A percentile compares a stretch with the other conserved stretches of the same genome.
Evolutionary conservation across 2,329 filamentous ascomycete genomes (phyloP).

Genomic region (Drechslera avenae): DNA sequence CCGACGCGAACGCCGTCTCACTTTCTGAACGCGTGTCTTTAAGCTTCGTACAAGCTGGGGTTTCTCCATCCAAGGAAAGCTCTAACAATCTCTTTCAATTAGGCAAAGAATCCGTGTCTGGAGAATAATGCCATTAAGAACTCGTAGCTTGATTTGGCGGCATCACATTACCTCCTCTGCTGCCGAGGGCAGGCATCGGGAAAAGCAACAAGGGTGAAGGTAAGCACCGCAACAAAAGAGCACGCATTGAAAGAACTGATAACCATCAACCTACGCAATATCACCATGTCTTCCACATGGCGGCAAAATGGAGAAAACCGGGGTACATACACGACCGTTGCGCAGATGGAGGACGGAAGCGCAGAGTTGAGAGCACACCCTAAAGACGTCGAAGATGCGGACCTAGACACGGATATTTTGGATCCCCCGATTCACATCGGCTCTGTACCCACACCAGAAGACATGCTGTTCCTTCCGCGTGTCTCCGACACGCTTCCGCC

Average conservation of each 20-base stretch:
- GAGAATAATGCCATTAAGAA: no score
- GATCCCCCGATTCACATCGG: conserved; percentile 21
- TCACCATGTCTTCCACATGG: conserved; percentile 31
- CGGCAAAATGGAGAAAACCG: conserved; percentile 19
- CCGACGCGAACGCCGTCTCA: conserved; percentile 11
- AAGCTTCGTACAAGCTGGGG: not conserved
- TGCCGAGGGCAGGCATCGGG: not conserved
- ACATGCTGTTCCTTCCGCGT: conserved; percentile 32
- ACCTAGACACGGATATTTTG: not conserved
- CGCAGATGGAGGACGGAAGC: conserved; percentile 35
- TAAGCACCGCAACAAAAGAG: not conserved
- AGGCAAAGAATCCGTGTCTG: no score
- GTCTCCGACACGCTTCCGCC: conserved; percentile 54
- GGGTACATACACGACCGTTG: conserved; percentile 40
- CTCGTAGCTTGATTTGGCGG: no score
- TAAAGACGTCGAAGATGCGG: conserved; percentile 15
- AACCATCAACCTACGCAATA: not conserved
- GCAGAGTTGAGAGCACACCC: conserved; percentile 23
- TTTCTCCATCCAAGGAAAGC: not conserved
- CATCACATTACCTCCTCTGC: not conserved
- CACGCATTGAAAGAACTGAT: not conserved
- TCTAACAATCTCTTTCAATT: not conserved
- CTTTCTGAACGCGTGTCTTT: conserved; percentile 16
- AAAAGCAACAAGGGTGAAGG: not conserved
- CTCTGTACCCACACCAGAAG: conserved; percentile 35